These are phyloP conservation scores for Globisporangium splendens DNA, from an alignment of 352 stramenopile species.

Conservation along the genomic window DNA sequence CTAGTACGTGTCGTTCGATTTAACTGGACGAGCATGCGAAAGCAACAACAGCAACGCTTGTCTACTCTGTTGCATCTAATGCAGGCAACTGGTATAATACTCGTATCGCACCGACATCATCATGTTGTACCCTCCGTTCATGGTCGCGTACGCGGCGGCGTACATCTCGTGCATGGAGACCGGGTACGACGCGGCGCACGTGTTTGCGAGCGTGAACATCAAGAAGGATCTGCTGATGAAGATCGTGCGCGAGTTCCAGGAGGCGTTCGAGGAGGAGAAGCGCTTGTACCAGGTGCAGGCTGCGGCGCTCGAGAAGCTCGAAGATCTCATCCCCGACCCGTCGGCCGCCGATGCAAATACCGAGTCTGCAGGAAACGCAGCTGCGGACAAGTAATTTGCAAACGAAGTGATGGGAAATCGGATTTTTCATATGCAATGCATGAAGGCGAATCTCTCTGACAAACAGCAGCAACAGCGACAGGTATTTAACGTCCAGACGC, in stretches of 20 bases:
- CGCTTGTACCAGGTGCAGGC: slow-evolving; percentile 59
- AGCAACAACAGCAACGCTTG: no score
- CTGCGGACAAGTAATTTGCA: slow-evolving; percentile 39
- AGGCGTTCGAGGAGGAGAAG: slow-evolving; percentile 75
- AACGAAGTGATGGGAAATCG: background rate
- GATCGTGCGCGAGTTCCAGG: slow-evolving; percentile 73
- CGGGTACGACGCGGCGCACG: slow-evolving; percentile 69
- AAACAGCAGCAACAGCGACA: no score
- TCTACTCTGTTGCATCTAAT: no score
- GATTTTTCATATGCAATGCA: slow-evolving; percentile 2
- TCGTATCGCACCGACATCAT: slow-evolving; percentile 88
- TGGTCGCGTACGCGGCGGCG: slow-evolving; percentile 80
- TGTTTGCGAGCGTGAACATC: slow-evolving; percentile 79
- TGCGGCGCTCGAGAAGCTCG: slow-evolving; percentile 64
- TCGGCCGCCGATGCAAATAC: slow-evolving; percentile 30
- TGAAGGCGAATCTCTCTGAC: background rate
- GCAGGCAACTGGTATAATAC: slow-evolving; percentile 84
- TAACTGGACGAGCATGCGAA: no score
- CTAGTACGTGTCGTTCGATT: no score
- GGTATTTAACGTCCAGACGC: no score
- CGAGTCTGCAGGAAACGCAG: slow-evolving; percentile 6
- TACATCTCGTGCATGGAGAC: slow-evolving; percentile 79
- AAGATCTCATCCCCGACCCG: slow-evolving; percentile 76
- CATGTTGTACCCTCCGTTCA: slow-evolving; percentile 79
- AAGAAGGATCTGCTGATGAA: slow-evolving; percentile 81